Base-by-base conservation (phyloP, 805 yeast genomes). In the Cephaloascus fragrans region DNA sequence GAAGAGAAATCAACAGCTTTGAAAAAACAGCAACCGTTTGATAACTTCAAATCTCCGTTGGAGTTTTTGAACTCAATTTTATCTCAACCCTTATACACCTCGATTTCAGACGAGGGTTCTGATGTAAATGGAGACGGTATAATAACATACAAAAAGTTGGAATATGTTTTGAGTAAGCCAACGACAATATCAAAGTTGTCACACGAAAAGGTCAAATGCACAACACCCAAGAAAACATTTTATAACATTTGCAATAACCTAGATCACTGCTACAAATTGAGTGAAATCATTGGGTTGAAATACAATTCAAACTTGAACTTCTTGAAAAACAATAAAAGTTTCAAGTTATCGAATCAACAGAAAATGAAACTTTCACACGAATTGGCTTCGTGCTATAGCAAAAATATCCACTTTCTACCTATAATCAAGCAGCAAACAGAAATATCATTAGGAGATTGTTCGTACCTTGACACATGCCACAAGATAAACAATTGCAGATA, bases 391-490 rank as follows among this genome's bases (percentile, higher is more conserved):
- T 50, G 53, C 32, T 42, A 39, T 19, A 38, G 40, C 29, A 39
- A 35, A 48, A 61, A 45, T 45, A 59, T 37, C 56, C 67, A 43
- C 51, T 66, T 40, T 32, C 36, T 50, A 43, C 56, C 59, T 2
- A 42, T 55, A 9, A 34, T 53, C 8, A 41, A 46, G 29, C 40
- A 55, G 14, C 79, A 75, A 41, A 87, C 96, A 0, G 97, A 90
- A 49, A 39, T 61, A 2, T 60, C 69, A 15, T 55, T 86, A 5
- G 97, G 96, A 1, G 97, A 89, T 57, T 89, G 97, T 55, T 88
- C 96, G 8, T 89, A 89, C 53, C 67, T 89, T 42, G 97, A 89
- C 53, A 88, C 97, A 1, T 89, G 97, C 53, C 96, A 85, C 61
- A 87, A 87, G 57, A 71, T 85, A 55, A 76, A 75, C 43, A 65